Percentiles rank a stretch among this genome's conserved stretches.
These are phyloP conservation scores for Populus deltoides DNA, from an alignment of 345 rosid genomes.

Conservation along the genomic window DNA sequence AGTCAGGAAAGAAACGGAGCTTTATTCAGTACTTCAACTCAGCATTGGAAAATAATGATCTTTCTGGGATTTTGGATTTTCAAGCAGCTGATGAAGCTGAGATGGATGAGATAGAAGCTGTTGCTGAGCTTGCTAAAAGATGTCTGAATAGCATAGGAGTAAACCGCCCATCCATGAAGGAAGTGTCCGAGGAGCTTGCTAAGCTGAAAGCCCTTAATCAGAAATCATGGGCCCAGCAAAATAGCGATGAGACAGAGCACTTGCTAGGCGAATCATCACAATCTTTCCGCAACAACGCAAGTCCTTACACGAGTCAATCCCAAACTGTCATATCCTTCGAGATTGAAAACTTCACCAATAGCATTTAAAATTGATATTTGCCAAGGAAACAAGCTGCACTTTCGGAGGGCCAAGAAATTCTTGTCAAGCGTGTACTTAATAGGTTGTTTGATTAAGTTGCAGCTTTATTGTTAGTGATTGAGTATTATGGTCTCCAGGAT, in stretches of 20 bases:
- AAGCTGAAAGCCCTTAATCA: not conserved
- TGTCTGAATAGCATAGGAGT: not conserved
- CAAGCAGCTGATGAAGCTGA: not conserved
- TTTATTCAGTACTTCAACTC: slow-evolving; percentile 16
- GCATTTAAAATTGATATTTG: not conserved
- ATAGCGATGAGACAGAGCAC: not conserved
- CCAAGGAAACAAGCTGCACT: too few relatives aligned
- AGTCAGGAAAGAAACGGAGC: not conserved
- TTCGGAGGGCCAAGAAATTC: too few relatives aligned
- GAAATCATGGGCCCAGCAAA: not conserved
- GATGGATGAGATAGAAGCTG: not conserved
- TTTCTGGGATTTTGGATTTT: not conserved
- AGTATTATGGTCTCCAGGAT: too few relatives aligned
- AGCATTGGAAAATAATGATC: not conserved
- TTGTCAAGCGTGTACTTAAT: too few relatives aligned
- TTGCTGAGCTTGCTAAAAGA: not conserved
- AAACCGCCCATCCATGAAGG: not conserved
- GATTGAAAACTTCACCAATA: not conserved
- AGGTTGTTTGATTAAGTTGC: too few relatives aligned
- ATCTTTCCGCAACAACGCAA: not conserved
- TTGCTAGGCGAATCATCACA: not conserved
- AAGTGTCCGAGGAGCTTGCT: not conserved
- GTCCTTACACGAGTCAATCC: not conserved
- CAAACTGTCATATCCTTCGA: not conserved
- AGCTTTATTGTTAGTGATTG: too few relatives aligned